These are phyloP conservation scores for Hypoxylon trugodes DNA, from an alignment of 495 filamentous ascomycete genomes.

Conservation along the genomic window DNA sequence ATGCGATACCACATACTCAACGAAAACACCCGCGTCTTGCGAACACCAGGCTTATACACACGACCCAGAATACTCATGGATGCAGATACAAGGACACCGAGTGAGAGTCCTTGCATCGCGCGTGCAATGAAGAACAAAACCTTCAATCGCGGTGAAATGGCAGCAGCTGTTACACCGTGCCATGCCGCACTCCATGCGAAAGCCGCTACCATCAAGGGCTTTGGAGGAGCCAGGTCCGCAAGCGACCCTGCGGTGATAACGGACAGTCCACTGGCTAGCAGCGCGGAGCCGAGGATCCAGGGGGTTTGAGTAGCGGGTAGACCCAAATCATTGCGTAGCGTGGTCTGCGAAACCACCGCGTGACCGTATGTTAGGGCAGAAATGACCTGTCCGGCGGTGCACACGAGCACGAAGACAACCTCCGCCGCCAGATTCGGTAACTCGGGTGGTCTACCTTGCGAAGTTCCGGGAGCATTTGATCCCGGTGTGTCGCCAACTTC, in stretches of 20 bases:
- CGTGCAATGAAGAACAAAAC: slow-evolving; percentile 63
- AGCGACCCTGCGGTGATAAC: slow-evolving; percentile 57
- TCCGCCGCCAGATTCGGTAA: slow-evolving; percentile 48
- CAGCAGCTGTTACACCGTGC: slow-evolving; percentile 54
- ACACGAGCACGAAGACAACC: slow-evolving; percentile 54
- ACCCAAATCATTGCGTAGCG: slow-evolving; percentile 46
- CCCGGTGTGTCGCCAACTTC: slow-evolving; percentile 1
- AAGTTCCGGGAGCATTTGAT: not conserved
- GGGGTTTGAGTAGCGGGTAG: slow-evolving; percentile 52
- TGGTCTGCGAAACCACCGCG: slow-evolving; percentile 49
- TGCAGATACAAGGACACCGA: slow-evolving; percentile 66
- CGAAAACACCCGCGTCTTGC: slow-evolving; percentile 68
- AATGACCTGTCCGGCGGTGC: slow-evolving; percentile 56
- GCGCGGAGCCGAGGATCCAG: slow-evolving; percentile 55
- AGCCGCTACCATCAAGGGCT: slow-evolving; percentile 53
- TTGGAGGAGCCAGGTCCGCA: slow-evolving; percentile 54
- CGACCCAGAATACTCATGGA: slow-evolving; percentile 65
- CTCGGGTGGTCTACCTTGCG: slow-evolving; percentile 51
- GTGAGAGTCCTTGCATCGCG: slow-evolving; percentile 66
- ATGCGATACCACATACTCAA: slow-evolving; percentile 46
- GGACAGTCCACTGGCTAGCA: slow-evolving; percentile 53
- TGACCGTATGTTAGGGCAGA: slow-evolving; percentile 57
- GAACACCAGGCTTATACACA: slow-evolving; percentile 58
- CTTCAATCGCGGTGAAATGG: slow-evolving; percentile 47
- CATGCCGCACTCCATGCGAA: slow-evolving; percentile 55